Base-by-base conservation (phyloP, 352 stramenopile species). In the Saprolegnia diclina region DNA sequence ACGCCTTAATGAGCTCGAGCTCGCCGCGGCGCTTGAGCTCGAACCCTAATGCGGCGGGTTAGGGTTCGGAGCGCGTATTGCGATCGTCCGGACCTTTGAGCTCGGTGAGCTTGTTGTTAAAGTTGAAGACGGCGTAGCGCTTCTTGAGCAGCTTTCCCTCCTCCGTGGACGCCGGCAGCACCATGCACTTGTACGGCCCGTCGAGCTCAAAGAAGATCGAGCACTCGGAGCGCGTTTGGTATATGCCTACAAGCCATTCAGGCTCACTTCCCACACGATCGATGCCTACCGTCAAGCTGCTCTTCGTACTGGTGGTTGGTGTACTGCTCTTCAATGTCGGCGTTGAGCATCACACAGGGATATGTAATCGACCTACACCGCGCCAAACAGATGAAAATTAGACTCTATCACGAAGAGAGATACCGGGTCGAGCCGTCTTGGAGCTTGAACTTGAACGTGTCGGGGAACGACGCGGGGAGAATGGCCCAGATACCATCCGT, bases 401-500 rank as follows among this genome's bases (percentile, higher is more conserved):
- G n/a, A 59, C 4, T 24, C n/a, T 4, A 40, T 21, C 35, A 7
- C 21, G 29, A 50, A 56, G 40, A 29, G 21, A n/a, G 53, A 3
- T 55, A 66, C 57, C 57, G 32, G 21, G 57, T 72, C 10, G 46
- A 67, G 1, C 55, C 50, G 37, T 59, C 62, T 63, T 73, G 32
- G n/a, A 83, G 81, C 50, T 87, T 76, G 74, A 99, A 98, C 0
- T 76, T 95, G 67, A 98, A 99, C 18, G 97, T 97, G 76, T 99
- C 96, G 0, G 97, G 97, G 75, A 99, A 99, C 32, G 90, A 98
- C 22, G 88, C 83, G 0, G 97, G 97, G 6, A 99, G 77, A 76
- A 99, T 99, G 69, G 96, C 98, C 97, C 97, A 99, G 79, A 99
- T 99, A 69, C 97, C 97, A 86, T 99, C 97, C 4, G 97, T 99